Percentiles rank a stretch among this genome's conserved stretches.
Conservation (phyloP, 768 basidiomycete species). For the Leccinum rimulosum region DNA sequence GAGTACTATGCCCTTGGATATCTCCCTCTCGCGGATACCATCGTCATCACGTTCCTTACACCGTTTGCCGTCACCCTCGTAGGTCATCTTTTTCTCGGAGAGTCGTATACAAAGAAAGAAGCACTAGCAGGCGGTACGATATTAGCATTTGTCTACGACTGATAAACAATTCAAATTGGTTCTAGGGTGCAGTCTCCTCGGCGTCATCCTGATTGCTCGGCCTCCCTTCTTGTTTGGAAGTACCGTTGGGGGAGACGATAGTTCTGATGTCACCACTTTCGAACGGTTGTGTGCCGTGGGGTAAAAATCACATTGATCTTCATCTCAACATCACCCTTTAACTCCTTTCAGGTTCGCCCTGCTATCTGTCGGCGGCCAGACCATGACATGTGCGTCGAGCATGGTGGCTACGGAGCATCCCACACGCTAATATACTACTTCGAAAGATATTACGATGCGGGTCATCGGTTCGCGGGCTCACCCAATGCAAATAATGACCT, state of each 20-base stretch:
- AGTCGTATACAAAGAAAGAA: slow-evolving; percentile 54
- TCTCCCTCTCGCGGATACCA: slow-evolving; percentile 76
- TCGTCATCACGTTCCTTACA: slow-evolving; percentile 70
- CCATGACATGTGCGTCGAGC: slow-evolving; percentile 63
- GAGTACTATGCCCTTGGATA: slow-evolving; percentile 72
- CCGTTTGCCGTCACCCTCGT: slow-evolving; percentile 65
- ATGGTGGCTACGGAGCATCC: not conserved
- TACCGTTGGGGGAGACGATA: not conserved
- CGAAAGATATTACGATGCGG: slow-evolving; percentile 50
- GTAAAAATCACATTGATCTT: slow-evolving; percentile 27
- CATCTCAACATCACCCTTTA: not conserved
- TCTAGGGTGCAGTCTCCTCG: slow-evolving; percentile 62
- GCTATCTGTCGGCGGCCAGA: slow-evolving; percentile 61
- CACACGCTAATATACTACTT: not conserved
- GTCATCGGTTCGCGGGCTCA: slow-evolving; percentile 76
- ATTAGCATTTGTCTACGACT: not conserved
- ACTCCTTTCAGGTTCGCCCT: slow-evolving; percentile 49
- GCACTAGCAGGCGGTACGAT: slow-evolving; percentile 50
- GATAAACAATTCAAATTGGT: not conserved
- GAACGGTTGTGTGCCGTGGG: slow-evolving; percentile 60
- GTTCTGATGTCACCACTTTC: slow-evolving; percentile 13
- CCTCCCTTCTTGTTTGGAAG: slow-evolving; percentile 71
- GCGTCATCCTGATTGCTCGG: slow-evolving; percentile 79
- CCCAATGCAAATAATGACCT: slow-evolving; percentile 67
- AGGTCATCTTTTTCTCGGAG: slow-evolving; percentile 61